phyloP scores from a whole-genome alignment of 495 filamentous ascomycete species.

The Penicillium macrosclerotiorum region DNA sequence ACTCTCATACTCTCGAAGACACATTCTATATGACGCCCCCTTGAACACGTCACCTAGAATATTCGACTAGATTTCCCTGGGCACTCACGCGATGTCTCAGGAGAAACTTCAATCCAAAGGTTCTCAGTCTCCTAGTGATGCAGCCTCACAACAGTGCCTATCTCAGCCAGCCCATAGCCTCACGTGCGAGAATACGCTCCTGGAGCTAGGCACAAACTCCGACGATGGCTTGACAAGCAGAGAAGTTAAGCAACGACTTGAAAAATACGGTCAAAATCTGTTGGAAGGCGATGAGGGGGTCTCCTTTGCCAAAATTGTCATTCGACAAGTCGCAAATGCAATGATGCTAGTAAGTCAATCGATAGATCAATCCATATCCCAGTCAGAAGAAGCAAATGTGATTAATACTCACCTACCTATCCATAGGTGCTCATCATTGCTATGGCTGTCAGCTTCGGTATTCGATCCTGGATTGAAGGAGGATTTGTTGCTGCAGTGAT shows the following conservation, averaged over 20 bases:
- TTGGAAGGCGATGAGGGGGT: conserved; percentile 59
- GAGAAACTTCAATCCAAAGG: conserved; percentile 36
- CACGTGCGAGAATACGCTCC: conserved; percentile 48
- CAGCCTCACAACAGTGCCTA: conserved; percentile 28
- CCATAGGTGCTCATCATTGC: conserved; percentile 61
- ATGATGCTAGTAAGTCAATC: conserved; percentile 55
- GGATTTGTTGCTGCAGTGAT: conserved; percentile 66
- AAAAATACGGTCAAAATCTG: conserved; percentile 60
- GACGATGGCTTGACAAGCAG: conserved; percentile 58
- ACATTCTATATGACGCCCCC: conserved; percentile 39
- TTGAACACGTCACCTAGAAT: conserved; percentile 17
- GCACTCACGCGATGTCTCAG: conserved; percentile 41
- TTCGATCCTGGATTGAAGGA: conserved; percentile 68
- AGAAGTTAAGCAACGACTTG: conserved; percentile 55
- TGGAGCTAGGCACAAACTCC: conserved; percentile 56
- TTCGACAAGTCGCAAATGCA: conserved; percentile 64
- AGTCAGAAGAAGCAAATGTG: background rate
- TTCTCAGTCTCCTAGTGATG: conserved; percentile 25
- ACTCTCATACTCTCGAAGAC: conserved; percentile 35
- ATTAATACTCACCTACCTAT: conserved; percentile 3
- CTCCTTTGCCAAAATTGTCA: conserved; percentile 54
- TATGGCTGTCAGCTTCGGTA: conserved; percentile 69
- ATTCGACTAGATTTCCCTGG: background rate
- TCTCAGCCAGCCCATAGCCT: conserved; percentile 66
- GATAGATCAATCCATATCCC: too few species aligned